Evolutionary conservation across 192 early-diverging fungal genomes (phyloP).

Genomic region (Backusella parvicylindrica): DNA sequence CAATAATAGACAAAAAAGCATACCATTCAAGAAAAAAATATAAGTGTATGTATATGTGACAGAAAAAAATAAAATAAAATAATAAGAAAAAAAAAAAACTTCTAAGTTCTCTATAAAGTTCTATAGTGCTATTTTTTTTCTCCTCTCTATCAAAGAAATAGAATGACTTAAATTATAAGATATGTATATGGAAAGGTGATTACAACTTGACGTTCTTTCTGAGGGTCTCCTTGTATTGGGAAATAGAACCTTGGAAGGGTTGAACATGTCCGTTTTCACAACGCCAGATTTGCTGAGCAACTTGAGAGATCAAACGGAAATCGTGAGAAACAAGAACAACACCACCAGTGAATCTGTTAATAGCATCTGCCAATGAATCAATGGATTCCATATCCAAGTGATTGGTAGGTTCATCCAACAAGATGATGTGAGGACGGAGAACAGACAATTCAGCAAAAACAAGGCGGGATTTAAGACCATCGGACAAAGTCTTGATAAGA

Average conservation of each 20-base stretch:
- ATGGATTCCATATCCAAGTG: constrained; percentile 92
- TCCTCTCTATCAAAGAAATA: background rate
- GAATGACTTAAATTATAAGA: background rate
- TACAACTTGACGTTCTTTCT: constrained; percentile 72
- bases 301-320: constrained; percentile 95
- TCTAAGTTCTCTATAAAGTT: background rate
- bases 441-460: constrained; percentile 95
- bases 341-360: constrained; percentile 93
- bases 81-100: background rate
- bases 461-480: constrained; percentile 93
- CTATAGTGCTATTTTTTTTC: background rate
- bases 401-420: constrained; percentile 99
- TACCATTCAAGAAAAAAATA: background rate
- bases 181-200: constrained; percentile 1
- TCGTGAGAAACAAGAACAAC: constrained; percentile 98
- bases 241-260: constrained; percentile 79
- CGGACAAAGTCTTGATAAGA: constrained; percentile 84
- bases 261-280: constrained; percentile 81
- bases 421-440: constrained; percentile 85
- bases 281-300: constrained; percentile 92
- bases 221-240: constrained; percentile 89
- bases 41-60: background rate
- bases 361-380: constrained; percentile 92
- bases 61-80: background rate
- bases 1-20: background rate